Conservation (phyloP, 768 basidiomycete species). For the Suillus decipiens region DNA sequence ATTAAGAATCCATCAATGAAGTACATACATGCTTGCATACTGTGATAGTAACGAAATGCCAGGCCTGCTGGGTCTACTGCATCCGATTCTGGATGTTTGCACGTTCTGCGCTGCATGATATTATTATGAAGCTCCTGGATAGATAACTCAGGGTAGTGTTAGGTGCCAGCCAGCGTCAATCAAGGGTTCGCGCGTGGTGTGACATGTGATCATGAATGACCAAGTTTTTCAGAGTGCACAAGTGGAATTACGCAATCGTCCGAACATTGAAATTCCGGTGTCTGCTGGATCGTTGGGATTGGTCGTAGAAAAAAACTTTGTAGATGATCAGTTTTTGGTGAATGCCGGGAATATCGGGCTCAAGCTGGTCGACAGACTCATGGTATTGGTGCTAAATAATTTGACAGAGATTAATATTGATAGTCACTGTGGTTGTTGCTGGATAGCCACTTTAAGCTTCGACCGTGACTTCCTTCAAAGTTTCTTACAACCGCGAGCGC, state of each 20-base stretch:
- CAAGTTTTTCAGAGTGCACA: constrained; percentile 7
- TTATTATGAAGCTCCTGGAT: not conserved
- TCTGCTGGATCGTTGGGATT: constrained; percentile 9
- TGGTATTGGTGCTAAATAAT: not conserved
- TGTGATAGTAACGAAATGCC: not conserved
- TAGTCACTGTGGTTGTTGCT: not conserved
- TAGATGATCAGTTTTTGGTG: not conserved
- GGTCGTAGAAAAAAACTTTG: not conserved
- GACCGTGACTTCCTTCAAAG: constrained; percentile 1
- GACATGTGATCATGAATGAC: no score
- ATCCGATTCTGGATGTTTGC: not conserved
- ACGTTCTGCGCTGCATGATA: not conserved
- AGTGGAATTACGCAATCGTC: not conserved
- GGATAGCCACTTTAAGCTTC: not conserved
- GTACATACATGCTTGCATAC: not conserved
- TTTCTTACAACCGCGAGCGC: constrained; percentile 1
- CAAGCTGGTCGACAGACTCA: not conserved
- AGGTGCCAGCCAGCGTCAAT: not conserved
- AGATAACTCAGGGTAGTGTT: not conserved
- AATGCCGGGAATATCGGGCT: not conserved
- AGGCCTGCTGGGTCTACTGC: not conserved
- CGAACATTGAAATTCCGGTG: not conserved
- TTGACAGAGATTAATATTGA: constrained; percentile 1
- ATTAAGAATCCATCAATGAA: not conserved
- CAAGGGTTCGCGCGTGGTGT: not conserved